Percentiles rank a stretch among this genome's conserved stretches.
Conservation (phyloP, 2,329 filamentous ascomycete genomes). For the Colletotrichum siamense region DNA sequence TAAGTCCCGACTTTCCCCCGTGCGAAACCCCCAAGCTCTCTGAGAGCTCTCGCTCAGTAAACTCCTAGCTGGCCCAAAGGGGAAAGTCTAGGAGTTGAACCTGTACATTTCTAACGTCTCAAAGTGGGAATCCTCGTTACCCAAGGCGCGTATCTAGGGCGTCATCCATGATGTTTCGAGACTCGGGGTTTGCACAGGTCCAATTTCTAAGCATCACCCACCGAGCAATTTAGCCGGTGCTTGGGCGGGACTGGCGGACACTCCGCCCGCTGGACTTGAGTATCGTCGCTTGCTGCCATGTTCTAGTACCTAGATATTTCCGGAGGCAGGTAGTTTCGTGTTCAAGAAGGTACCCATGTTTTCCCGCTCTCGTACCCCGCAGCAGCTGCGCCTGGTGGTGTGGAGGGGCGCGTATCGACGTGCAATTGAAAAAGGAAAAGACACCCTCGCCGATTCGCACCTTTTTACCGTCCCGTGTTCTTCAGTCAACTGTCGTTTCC, state of each 20-base stretch:
- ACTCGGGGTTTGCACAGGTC: background rate
- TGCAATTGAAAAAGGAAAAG: slow-evolving; percentile 4
- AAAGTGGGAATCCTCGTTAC: background rate
- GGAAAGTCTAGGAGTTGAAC: background rate
- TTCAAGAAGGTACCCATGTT: background rate
- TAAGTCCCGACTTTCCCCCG: background rate
- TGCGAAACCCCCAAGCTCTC: background rate
- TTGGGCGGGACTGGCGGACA: background rate
- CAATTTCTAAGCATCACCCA: background rate
- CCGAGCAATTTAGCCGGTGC: background rate
- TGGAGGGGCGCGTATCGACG: slow-evolving; percentile 1
- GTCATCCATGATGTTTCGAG: background rate
- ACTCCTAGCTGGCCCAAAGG: background rate
- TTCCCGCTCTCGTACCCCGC: slow-evolving; percentile 10
- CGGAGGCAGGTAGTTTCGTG: background rate
- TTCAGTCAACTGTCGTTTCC: background rate
- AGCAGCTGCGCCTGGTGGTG: background rate
- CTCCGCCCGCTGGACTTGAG: background rate
- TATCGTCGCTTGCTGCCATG: background rate
- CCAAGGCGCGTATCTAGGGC: background rate
- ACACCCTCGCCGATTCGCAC: background rate
- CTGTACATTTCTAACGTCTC: background rate
- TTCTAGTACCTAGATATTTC: background rate
- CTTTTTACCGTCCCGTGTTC: background rate
- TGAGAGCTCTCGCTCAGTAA: background rate